phyloP scores from a whole-genome alignment of 2,329 filamentous ascomycete species.

The Pseudogymnoascus destructans region DNA sequence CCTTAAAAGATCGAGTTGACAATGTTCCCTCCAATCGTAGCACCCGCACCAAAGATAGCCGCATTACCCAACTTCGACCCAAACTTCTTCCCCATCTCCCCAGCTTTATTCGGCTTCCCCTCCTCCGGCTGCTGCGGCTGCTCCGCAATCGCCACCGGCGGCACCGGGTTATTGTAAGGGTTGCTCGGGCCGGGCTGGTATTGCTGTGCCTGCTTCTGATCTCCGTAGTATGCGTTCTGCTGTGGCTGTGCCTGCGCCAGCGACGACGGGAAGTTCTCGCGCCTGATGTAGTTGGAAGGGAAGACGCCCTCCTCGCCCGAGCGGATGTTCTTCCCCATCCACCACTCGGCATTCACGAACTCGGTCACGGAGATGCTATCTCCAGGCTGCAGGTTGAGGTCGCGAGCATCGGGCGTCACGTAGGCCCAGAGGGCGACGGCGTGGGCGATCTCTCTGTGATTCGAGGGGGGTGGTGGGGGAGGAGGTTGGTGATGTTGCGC shows the following conservation, averaged over 20 bases:
- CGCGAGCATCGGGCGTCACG: conserved; percentile 60
- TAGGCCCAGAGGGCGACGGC: conserved; percentile 79
- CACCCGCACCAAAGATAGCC: conserved; percentile 85
- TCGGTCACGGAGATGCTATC: conserved; percentile 71
- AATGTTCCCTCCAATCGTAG: conserved; percentile 78
- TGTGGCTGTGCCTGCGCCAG: conserved; percentile 27
- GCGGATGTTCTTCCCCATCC: conserved; percentile 75
- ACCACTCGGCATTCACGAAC: conserved; percentile 97
- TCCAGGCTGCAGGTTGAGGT: conserved; percentile 67
- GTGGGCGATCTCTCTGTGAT: conserved; percentile 51
- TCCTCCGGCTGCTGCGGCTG: conserved; percentile 28
- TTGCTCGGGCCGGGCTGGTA: conserved; percentile 36
- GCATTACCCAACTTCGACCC: conserved; percentile 81
- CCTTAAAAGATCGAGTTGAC: conserved; percentile 77
- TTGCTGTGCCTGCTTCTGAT: conserved; percentile 20
- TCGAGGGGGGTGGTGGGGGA: conserved; percentile 28
- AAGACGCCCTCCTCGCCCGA: conserved; percentile 86
- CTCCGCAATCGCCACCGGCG: conserved; percentile 60
- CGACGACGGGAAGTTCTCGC: conserved; percentile 47
- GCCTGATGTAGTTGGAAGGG: conserved; percentile 76
- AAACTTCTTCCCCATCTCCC: conserved; percentile 78
- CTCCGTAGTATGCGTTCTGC: conserved; percentile 23
- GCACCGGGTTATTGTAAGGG: conserved; percentile 57
- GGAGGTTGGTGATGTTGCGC: conserved; percentile 16
- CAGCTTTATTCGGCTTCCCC: conserved; percentile 34